These are phyloP conservation scores for Coemansia sp. DNA, from an alignment of 192 early-diverging fungal genomes.

Conservation along the genomic window DNA sequence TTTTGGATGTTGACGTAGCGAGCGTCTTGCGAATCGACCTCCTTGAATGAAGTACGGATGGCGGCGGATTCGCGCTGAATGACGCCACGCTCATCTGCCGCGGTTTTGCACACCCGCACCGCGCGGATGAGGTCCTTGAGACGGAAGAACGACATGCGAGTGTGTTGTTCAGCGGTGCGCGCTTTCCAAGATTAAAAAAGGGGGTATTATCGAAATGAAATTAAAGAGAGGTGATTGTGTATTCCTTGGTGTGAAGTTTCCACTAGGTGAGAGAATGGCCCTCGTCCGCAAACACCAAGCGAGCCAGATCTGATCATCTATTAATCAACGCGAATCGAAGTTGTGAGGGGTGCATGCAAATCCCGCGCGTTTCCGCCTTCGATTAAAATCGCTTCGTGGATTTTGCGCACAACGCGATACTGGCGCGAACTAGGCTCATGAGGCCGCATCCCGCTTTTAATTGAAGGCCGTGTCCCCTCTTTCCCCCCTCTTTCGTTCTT, in stretches of 20 bases:
- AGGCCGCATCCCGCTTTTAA: slow-evolving; percentile 8
- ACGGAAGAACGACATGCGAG: slow-evolving; percentile 58
- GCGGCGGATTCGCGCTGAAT: slow-evolving; percentile 95
- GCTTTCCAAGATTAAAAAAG: background rate
- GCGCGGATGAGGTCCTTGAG: slow-evolving; percentile 93
- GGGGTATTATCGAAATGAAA: background rate
- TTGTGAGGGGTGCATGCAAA: background rate
- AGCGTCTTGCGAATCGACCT: slow-evolving; percentile 85
- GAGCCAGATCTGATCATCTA: slow-evolving; percentile 7
- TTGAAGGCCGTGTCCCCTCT: background rate
- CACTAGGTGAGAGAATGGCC: background rate
- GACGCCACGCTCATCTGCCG: slow-evolving; percentile 97
- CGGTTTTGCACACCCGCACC: slow-evolving; percentile 96
- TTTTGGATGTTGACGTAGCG: slow-evolving; percentile 96
- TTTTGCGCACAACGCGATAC: slow-evolving; percentile 14
- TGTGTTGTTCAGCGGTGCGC: slow-evolving; percentile 1
- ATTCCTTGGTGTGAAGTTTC: background rate
- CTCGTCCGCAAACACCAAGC: background rate
- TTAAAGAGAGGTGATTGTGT: background rate
- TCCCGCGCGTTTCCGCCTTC: background rate
- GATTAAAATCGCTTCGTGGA: slow-evolving; percentile 4
- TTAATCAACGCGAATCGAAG: slow-evolving; percentile 16
- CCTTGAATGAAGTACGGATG: slow-evolving; percentile 96
- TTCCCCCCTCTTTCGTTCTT: background rate
- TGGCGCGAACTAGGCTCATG: slow-evolving; percentile 14